These are phyloP conservation scores for Lithocarpus polystachyus DNA, from an alignment of 306 rosid genomes.

Conservation along the genomic window DNA sequence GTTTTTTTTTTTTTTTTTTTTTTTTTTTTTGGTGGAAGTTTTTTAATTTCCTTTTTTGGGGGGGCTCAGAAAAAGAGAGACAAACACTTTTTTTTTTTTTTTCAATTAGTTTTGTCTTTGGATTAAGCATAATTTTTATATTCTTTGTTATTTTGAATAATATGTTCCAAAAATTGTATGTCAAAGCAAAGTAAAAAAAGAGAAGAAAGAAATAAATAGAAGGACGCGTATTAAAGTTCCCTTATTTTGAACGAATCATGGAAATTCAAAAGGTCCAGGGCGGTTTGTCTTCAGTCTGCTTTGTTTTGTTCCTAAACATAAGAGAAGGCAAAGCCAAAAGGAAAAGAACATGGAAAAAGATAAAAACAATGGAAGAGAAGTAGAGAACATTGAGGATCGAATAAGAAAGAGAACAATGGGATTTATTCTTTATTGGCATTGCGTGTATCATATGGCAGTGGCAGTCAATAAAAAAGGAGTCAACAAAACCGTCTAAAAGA, in stretches of 20 bases:
- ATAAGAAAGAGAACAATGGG: neutral
- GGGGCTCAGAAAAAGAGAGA: slow-evolving; percentile 26
- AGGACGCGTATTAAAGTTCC: slow-evolving; percentile 14
- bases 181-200: neutral
- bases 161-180: slow-evolving; percentile 20
- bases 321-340: too few species aligned
- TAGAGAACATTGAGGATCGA: neutral
- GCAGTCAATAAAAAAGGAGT: neutral
- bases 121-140: slow-evolving; percentile 27
- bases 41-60: neutral
- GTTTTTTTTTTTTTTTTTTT: neutral
- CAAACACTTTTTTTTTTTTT: neutral
- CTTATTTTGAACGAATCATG: slow-evolving; percentile 11
- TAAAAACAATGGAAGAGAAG: neutral
- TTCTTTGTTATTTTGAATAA: slow-evolving; percentile 28
- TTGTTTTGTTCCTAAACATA: neutral
- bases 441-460: neutral
- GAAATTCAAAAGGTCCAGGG: slow-evolving; percentile 17
- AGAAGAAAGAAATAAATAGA: neutral
- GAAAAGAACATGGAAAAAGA: neutral
- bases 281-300: neutral
- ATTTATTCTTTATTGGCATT: neutral
- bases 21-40: neutral
- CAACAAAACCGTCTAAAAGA: slow-evolving; percentile 1
- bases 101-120: neutral